A percentile compares a stretch with the other conserved stretches of the same genome.
phyloP scores from a whole-genome alignment of 768 basidiomycete species.

The Lanmaoa rubissima region DNA sequence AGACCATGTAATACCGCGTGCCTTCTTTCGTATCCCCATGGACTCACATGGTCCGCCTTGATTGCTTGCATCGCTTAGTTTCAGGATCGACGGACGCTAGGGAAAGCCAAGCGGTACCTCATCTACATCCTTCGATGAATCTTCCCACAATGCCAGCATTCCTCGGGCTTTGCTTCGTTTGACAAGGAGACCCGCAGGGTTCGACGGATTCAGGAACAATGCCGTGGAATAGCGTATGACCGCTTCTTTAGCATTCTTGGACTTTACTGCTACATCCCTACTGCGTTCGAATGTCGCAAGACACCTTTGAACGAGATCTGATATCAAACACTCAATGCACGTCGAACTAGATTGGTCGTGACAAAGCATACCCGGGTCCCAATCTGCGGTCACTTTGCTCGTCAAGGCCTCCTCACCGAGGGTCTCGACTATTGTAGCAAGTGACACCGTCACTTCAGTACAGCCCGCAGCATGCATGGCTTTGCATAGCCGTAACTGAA shows the following conservation, averaged over 20 bases:
- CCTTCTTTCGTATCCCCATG: neutral
- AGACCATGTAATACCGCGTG: constrained; percentile 1
- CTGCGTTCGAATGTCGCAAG: neutral
- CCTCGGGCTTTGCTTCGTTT: too few relatives aligned
- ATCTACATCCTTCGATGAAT: constrained; percentile 2
- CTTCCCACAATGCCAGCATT: neutral
- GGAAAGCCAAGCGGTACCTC: neutral
- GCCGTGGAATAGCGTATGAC: constrained; percentile 5
- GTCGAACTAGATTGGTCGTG: neutral
- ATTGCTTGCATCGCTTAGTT: neutral
- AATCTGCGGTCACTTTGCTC: neutral
- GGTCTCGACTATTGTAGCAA: neutral
- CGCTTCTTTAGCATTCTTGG: neutral
- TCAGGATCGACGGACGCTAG: neutral
- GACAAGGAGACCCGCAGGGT: neutral
- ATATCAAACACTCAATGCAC: neutral
- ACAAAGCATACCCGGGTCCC: neutral
- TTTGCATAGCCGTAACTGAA: neutral
- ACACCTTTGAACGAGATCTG: neutral
- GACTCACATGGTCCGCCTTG: neutral
- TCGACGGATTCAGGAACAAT: constrained; percentile 2
- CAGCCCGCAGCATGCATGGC: neutral
- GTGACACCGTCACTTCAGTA: neutral
- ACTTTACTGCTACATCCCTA: neutral
- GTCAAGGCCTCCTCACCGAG: neutral